Conservation (phyloP, 2,329 filamentous ascomycete species). For the Colletotrichum abscissum region DNA sequence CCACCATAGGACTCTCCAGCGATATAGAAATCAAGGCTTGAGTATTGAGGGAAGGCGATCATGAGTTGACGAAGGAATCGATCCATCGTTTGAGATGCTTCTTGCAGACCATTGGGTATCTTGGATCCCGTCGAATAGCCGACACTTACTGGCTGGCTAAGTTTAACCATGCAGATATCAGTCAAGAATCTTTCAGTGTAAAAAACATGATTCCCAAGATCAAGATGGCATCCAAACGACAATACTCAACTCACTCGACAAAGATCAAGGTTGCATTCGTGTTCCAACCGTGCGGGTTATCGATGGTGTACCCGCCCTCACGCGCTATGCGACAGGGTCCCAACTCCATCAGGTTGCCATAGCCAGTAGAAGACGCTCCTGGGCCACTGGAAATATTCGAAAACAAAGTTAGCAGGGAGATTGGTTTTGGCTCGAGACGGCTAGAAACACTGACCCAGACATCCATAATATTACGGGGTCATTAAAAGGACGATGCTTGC, state of each 20-base stretch:
- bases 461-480: slow-evolving; percentile 14
- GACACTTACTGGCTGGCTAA: background rate
- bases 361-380: slow-evolving; percentile 10
- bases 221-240: background rate
- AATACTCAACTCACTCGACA: background rate
- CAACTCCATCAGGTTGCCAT: slow-evolving; percentile 9
- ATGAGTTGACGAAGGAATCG: background rate
- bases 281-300: slow-evolving; percentile 9
- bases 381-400: background rate
- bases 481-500: background rate
- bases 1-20: slow-evolving; percentile 9
- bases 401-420: background rate
- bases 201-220: background rate
- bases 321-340: slow-evolving; percentile 13
- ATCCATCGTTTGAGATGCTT: slow-evolving; percentile 1
- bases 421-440: background rate
- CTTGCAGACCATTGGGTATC: background rate
- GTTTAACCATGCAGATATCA: background rate
- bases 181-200: background rate
- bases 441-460: background rate
- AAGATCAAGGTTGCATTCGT: background rate
- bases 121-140: background rate
- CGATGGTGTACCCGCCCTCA: background rate
- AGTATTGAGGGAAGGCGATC: background rate
- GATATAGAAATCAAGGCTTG: background rate